A percentile compares a stretch with the other conserved stretches of the same genome.
Evolutionary conservation across 2,329 filamentous ascomycete genomes (phyloP).

Genomic region (Alternaria sp.): DNA sequence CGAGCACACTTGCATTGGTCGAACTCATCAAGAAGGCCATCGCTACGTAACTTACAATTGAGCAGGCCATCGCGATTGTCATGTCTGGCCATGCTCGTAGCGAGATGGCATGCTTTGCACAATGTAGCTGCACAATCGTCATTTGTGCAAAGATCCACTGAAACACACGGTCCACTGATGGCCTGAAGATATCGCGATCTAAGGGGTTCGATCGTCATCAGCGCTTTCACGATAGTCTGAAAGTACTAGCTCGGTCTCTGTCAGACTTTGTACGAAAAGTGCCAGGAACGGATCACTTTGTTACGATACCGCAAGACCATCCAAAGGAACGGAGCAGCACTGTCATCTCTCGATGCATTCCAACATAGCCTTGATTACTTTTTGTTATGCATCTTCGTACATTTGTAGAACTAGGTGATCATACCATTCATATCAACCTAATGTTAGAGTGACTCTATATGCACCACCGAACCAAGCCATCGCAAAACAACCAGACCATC

Average conservation of each 20-base stretch:
- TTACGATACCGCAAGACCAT: not conserved
- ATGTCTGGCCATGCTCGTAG: no score
- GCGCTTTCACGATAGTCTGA: no score
- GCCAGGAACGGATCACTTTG: not conserved
- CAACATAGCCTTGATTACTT: not conserved
- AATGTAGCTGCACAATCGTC: not conserved
- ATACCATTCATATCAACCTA: not conserved
- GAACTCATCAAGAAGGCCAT: not conserved
- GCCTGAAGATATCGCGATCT: not conserved
- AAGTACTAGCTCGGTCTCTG: not conserved
- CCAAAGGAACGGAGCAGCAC: not conserved
- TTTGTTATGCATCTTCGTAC: not conserved
- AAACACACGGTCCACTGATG: not conserved
- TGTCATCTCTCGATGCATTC: accelerated
- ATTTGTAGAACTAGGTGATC: not conserved
- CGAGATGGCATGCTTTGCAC: not conserved
- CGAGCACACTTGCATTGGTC: not conserved
- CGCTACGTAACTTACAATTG: not conserved
- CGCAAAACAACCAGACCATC: not conserved
- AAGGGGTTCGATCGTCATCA: not conserved
- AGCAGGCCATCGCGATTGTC: not conserved
- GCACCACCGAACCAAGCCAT: not conserved
- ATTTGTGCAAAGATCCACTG: not conserved
- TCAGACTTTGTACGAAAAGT: not conserved
- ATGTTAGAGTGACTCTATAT: not conserved